These are phyloP conservation scores for Limonomyces culmigenus DNA, from an alignment of 1,284 basidiomycete genomes.

Conservation along the genomic window DNA sequence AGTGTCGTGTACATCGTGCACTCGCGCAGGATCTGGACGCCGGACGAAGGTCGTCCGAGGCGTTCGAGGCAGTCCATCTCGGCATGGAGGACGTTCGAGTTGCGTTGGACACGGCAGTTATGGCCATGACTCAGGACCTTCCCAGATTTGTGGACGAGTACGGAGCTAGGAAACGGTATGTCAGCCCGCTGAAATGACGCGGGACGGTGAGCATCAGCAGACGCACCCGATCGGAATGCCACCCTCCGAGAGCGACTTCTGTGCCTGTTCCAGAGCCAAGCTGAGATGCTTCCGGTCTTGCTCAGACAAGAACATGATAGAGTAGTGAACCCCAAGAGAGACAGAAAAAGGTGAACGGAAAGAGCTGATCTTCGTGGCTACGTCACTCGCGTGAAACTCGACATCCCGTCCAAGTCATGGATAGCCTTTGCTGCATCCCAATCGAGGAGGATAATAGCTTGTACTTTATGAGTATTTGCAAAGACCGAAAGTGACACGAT, in stretches of 20 bases:
- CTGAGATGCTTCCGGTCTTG: not conserved
- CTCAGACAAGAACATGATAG: not conserved
- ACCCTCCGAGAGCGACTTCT: constrained; percentile 25
- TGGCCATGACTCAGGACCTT: constrained; percentile 27
- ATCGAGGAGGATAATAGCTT: too few relatives aligned
- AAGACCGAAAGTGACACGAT: too few relatives aligned
- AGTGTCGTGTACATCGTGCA: constrained; percentile 23
- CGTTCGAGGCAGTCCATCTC: constrained; percentile 31
- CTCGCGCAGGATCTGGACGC: constrained; percentile 5
- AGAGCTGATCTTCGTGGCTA: too few relatives aligned
- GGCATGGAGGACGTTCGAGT: constrained; percentile 33
- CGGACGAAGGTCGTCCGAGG: not conserved
- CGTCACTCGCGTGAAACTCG: too few relatives aligned
- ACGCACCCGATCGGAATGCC: constrained; percentile 44
- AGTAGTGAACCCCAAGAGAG: too few relatives aligned
- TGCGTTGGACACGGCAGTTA: constrained; percentile 36
- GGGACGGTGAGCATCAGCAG: too few relatives aligned
- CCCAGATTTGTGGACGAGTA: constrained; percentile 15
- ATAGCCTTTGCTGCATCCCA: too few relatives aligned
- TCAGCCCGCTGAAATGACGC: not conserved
- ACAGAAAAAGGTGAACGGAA: too few relatives aligned
- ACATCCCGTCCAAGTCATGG: too few relatives aligned
- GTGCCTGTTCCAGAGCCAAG: constrained; percentile 24
- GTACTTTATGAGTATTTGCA: too few relatives aligned
- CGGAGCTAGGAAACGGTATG: constrained; percentile 23